These are phyloP conservation scores for Fomitopsis betulina DNA, from an alignment of 1,284 basidiomycete genomes.

Conservation along the genomic window DNA sequence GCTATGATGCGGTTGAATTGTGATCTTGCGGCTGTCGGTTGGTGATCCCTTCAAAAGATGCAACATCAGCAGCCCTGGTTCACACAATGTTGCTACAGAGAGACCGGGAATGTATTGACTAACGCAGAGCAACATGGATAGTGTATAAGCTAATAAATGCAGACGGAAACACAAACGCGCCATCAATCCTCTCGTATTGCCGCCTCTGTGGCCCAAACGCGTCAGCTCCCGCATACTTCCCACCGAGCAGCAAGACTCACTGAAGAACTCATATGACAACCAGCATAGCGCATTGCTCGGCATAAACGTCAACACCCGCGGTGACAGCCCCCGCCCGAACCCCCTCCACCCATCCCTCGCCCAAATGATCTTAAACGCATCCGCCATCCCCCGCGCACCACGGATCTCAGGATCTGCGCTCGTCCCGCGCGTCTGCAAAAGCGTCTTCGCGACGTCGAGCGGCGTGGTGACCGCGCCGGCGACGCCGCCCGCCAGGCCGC, in stretches of 20 bases:
- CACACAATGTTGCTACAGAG: neutral
- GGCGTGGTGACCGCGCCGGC: slow-evolving; percentile 97
- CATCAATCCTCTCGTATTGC: slow-evolving; percentile 47
- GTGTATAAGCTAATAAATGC: neutral
- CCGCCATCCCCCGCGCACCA: slow-evolving; percentile 79
- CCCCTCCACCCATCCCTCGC: slow-evolving; percentile 81
- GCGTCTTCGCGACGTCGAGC: slow-evolving; percentile 97
- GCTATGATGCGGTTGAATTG: too few species aligned
- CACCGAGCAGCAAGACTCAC: slow-evolving; percentile 48
- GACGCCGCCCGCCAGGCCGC: slow-evolving; percentile 89
- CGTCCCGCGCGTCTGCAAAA: slow-evolving; percentile 91
- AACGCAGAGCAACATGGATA: neutral
- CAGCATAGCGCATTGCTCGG: slow-evolving; percentile 98
- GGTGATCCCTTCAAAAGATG: neutral
- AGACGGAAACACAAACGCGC: neutral
- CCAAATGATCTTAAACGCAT: slow-evolving; percentile 90
- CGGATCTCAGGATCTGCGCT: slow-evolving; percentile 82
- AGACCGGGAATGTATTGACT: neutral
- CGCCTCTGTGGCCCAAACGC: slow-evolving; percentile 44
- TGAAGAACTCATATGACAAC: slow-evolving; percentile 96
- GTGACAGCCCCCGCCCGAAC: slow-evolving; percentile 85
- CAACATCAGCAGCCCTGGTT: neutral
- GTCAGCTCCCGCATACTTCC: slow-evolving; percentile 2
- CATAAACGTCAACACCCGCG: slow-evolving; percentile 93
- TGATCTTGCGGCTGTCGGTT: neutral